A percentile compares a stretch with the other conserved stretches of the same genome.
phyloP scores from a whole-genome alignment of 2,329 filamentous ascomycete genomes.

The Tolypocladium inflatum region DNA sequence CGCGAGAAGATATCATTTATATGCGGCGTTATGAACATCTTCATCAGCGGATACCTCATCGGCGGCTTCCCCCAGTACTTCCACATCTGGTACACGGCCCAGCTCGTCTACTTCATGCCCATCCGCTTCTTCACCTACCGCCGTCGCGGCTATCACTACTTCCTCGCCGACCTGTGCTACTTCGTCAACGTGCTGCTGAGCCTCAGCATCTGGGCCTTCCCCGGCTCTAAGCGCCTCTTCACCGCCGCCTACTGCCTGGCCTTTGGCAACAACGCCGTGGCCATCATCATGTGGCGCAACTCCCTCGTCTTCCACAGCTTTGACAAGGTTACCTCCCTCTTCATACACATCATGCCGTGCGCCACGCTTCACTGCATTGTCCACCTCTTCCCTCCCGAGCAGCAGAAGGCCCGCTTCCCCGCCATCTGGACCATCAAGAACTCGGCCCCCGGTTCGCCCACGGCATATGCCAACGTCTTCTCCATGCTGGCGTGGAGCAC shows the following conservation, averaged over 20 bases:
- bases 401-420: constrained; percentile 65
- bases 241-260: constrained; percentile 87
- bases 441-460: constrained; percentile 57
- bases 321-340: constrained; percentile 96
- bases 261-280: constrained; percentile 93
- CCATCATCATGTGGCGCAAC: constrained; percentile 98
- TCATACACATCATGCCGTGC: constrained; percentile 99
- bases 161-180: constrained; percentile 94
- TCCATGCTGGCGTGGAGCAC: constrained; percentile 95
- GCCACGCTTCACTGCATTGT: constrained; percentile 87
- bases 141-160: constrained; percentile 89
- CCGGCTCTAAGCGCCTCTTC: constrained; percentile 80
- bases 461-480: constrained; percentile 65
- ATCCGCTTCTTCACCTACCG: constrained; percentile 89
- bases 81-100: constrained; percentile 83
- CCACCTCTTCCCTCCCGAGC: constrained; percentile 61
- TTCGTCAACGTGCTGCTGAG: constrained; percentile 87
- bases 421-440: constrained; percentile 75
- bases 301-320: constrained; percentile 97
- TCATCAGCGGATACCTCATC: constrained; percentile 89
- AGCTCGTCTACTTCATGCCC: constrained; percentile 93
- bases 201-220: constrained; percentile 83
- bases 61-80: constrained; percentile 79
- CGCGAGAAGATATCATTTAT: constrained; percentile 96
- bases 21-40: constrained; percentile 91